These are phyloP conservation scores for Psilocybe cubensis DNA, from an alignment of 768 basidiomycete species.

Conservation along the genomic window DNA sequence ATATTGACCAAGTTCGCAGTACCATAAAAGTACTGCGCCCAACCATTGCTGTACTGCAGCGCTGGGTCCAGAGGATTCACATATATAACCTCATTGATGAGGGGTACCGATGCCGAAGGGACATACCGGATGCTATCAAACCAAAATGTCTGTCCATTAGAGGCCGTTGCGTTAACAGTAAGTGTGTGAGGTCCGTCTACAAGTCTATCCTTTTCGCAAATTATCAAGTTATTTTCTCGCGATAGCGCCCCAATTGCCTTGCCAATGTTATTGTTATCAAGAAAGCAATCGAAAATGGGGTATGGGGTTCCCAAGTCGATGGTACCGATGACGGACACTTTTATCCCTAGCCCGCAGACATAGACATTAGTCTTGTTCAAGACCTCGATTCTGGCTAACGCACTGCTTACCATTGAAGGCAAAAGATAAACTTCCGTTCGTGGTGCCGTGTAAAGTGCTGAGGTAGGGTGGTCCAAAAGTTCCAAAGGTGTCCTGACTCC, in stretches of 20 bases:
- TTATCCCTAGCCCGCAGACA: slow-evolving; percentile 9
- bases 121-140: background rate
- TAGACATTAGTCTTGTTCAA: background rate
- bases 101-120: background rate
- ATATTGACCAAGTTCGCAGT: no score
- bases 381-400: background rate
- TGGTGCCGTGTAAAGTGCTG: slow-evolving; percentile 20
- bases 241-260: background rate
- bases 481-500: slow-evolving; percentile 16
- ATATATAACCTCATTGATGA: background rate
- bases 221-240: background rate
- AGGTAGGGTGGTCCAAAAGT: slow-evolving; percentile 22
- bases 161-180: background rate
- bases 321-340: slow-evolving; percentile 13
- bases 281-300: slow-evolving; percentile 16
- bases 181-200: background rate
- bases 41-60: background rate
- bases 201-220: background rate
- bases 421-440: slow-evolving; percentile 17
- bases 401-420: slow-evolving; percentile 17
- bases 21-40: no score
- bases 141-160: slow-evolving; percentile 1
- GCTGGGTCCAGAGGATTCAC: background rate
- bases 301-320: slow-evolving; percentile 1
- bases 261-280: no score